Conservation (phyloP, 2,329 filamentous ascomycete species). For the Purpureocillium takamizusanense region DNA sequence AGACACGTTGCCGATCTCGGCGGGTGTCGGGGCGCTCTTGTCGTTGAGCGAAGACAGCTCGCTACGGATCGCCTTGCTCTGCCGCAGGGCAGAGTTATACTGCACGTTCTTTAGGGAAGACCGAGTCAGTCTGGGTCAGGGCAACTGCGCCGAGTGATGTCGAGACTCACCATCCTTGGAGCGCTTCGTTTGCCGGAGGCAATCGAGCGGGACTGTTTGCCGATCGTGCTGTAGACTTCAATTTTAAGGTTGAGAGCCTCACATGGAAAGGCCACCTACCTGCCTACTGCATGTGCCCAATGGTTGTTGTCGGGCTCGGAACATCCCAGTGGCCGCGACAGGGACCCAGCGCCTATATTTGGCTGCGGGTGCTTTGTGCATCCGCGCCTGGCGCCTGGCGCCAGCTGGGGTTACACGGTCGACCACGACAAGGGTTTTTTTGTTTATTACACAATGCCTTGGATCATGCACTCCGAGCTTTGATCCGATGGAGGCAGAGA, state of each 20-base stretch:
- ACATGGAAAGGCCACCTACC: slow-evolving; percentile 1
- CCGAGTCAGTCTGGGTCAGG: background rate
- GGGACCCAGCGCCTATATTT: background rate
- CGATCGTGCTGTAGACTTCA: too few species aligned
- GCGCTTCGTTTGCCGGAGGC: background rate
- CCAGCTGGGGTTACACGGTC: too few species aligned
- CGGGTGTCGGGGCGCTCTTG: slow-evolving; percentile 51
- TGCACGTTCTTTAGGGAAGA: slow-evolving; percentile 55
- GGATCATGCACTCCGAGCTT: too few species aligned
- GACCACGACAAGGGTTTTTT: too few species aligned
- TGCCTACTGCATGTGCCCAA: too few species aligned
- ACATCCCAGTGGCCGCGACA: background rate
- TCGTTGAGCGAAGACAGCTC: slow-evolving; percentile 65
- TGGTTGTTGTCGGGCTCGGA: background rate
- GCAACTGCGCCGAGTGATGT: too few species aligned
- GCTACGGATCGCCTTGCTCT: slow-evolving; percentile 69
- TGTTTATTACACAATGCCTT: too few species aligned
- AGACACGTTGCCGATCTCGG: slow-evolving; percentile 58
- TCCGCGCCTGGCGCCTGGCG: too few species aligned
- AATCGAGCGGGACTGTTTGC: too few species aligned
- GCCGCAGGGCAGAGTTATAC: slow-evolving; percentile 79
- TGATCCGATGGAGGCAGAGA: too few species aligned
- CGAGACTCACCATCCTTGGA: background rate
- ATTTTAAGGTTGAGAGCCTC: too few species aligned
- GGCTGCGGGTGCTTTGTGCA: too few species aligned